Evolutionary conservation across 108 stramenopile species (phyloP).

Genomic region (Chaetoceros muelleri): DNA sequence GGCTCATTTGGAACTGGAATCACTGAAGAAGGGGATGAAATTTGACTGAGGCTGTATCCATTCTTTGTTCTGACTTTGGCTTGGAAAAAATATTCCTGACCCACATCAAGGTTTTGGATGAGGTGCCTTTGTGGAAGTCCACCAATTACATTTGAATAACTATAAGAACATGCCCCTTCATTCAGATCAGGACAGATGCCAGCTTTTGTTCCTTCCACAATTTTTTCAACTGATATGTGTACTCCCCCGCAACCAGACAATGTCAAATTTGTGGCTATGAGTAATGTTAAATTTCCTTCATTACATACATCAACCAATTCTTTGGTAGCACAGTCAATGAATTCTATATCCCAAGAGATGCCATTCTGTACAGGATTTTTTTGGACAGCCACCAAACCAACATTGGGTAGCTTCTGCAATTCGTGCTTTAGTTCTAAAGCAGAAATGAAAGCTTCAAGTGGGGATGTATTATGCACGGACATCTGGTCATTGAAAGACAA

Average conservation of each 20-base stretch:
- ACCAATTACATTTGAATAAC: conserved; percentile 30
- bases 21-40: conserved; percentile 19
- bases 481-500: conserved; percentile 29
- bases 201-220: conserved; percentile 32
- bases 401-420: conserved; percentile 43
- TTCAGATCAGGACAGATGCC: conserved; percentile 24
- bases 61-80: conserved; percentile 53
- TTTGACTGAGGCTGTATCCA: conserved; percentile 31
- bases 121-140: conserved; percentile 35
- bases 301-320: conserved; percentile 55
- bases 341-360: conserved; percentile 69
- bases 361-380: conserved; percentile 30
- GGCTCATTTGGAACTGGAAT: conserved; percentile 46
- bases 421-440: conserved; percentile 38
- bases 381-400: conserved; percentile 54
- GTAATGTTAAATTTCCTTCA: conserved; percentile 41
- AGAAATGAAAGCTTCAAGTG: conserved; percentile 43
- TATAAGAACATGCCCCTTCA: conserved; percentile 28
- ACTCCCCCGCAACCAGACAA: conserved; percentile 39
- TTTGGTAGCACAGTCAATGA: conserved; percentile 40
- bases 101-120: conserved; percentile 36
- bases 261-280: conserved; percentile 18
- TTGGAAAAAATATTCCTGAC: conserved; percentile 53
- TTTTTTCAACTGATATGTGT: conserved; percentile 12
- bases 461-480: conserved; percentile 22